Evolutionary conservation across 805 yeast genomes (phyloP).

Genomic region (Metschnikowia anglica): DNA sequence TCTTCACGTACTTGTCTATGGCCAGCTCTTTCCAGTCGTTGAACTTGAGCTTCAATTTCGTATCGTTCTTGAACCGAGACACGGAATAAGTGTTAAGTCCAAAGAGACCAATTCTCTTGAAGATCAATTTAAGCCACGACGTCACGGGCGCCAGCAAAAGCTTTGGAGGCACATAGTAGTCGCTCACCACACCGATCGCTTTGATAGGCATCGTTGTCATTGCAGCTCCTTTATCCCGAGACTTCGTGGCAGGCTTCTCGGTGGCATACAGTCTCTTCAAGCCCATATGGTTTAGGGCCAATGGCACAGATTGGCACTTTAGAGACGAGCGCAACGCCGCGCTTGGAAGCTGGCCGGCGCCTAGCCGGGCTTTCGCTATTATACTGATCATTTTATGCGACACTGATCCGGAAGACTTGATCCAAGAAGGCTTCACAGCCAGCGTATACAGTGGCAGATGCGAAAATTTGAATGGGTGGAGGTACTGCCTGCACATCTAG

Average conservation of each 20-base stretch:
- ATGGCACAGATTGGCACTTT: neutral
- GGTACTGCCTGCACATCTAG: too few species aligned
- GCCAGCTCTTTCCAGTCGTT: constrained; percentile 88
- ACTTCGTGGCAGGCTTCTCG: constrained; percentile 12
- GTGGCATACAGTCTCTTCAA: constrained; percentile 16
- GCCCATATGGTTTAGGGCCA: neutral
- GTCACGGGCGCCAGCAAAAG: constrained; percentile 24
- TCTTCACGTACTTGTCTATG: constrained; percentile 69
- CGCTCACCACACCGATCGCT: constrained; percentile 41
- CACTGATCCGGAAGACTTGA: too few species aligned
- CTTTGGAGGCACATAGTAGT: constrained; percentile 44
- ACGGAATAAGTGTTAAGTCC: constrained; percentile 63
- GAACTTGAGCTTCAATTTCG: constrained; percentile 48
- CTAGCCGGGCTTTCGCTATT: constrained; percentile 4
- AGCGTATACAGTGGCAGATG: too few species aligned
- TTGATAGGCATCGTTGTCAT: constrained; percentile 39
- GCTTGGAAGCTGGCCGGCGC: too few species aligned
- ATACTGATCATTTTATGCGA: constrained; percentile 9
- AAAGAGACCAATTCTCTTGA: constrained; percentile 64
- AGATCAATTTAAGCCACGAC: constrained; percentile 46
- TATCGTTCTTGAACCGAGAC: constrained; percentile 45
- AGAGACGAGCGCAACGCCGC: neutral
- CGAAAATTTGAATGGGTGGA: neutral
- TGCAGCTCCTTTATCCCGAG: constrained; percentile 23
- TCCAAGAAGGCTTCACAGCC: too few species aligned